These are phyloP conservation scores for Acanthamoeba lugdunensis DNA, from an alignment of 208 protist species.

Conservation along the genomic window DNA sequence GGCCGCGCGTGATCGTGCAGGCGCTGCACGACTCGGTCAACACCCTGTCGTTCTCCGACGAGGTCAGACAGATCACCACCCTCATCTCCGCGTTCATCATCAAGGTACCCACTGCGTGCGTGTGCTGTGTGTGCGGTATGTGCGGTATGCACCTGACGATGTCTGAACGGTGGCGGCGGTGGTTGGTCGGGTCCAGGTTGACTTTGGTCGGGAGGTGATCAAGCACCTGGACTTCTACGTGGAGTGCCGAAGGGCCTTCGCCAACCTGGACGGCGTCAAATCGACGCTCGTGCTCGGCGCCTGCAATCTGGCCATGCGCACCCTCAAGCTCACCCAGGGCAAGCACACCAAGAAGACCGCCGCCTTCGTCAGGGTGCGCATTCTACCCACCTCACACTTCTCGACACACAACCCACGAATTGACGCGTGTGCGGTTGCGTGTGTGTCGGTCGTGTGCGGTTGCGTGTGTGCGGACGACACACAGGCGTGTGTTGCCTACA, in stretches of 20 bases:
- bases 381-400: background rate
- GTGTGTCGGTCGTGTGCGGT: no score
- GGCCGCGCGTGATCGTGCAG: constrained; percentile 79
- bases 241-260: constrained; percentile 86
- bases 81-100: constrained; percentile 84
- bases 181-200: constrained; percentile 74
- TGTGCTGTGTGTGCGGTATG: background rate
- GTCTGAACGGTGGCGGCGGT: background rate
- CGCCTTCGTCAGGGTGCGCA: constrained; percentile 80
- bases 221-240: constrained; percentile 89
- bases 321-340: constrained; percentile 78
- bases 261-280: constrained; percentile 86
- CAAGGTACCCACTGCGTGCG: constrained; percentile 67
- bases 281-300: constrained; percentile 81
- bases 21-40: constrained; percentile 87
- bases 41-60: constrained; percentile 82
- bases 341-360: constrained; percentile 85
- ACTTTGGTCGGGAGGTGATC: constrained; percentile 86
- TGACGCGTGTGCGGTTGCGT: background rate
- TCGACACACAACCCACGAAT: background rate
- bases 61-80: constrained; percentile 81
- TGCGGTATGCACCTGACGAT: background rate
- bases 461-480: background rate
- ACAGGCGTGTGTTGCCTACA: constrained; percentile 86
- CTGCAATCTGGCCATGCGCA: constrained; percentile 78